Percentiles rank a stretch among this genome's conserved stretches.
phyloP scores from a whole-genome alignment of 345 rosid species.

The Euclidium syriacum region DNA sequence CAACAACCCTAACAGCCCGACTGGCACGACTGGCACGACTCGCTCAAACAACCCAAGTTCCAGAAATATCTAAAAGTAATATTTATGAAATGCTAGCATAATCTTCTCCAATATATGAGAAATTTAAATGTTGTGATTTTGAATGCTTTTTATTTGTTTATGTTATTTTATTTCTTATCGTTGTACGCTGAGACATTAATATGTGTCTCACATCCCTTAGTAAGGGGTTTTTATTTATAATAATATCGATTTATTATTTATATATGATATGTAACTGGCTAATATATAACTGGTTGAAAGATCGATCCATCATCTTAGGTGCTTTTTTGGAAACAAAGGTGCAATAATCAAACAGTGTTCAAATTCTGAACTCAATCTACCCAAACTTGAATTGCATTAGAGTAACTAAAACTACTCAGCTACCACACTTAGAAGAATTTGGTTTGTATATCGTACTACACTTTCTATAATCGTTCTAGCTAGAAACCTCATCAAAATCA shows the following conservation, averaged over 20 bases:
- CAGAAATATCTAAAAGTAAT: not conserved
- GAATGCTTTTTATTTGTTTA: not conserved
- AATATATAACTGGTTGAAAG: too few relatives aligned
- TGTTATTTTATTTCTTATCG: not conserved
- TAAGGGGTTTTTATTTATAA: not conserved
- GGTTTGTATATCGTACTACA: too few relatives aligned
- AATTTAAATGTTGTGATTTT: not conserved
- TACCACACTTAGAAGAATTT: too few relatives aligned
- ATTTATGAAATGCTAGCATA: not conserved
- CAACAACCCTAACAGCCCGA: slow-evolving; percentile 19
- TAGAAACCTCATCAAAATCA: too few relatives aligned
- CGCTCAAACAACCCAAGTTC: slow-evolving; percentile 17
- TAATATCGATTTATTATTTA: slow-evolving; percentile 2
- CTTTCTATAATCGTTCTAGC: too few relatives aligned
- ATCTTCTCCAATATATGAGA: not conserved
- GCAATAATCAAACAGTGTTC: too few relatives aligned
- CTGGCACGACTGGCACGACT: slow-evolving; percentile 14
- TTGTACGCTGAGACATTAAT: slow-evolving; percentile 5
- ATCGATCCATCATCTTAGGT: too few relatives aligned
- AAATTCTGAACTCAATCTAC: too few relatives aligned
- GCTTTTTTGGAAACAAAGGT: too few relatives aligned
- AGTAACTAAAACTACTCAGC: too few relatives aligned
- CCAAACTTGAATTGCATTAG: too few relatives aligned
- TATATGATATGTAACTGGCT: not conserved
- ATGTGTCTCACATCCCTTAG: not conserved